Base-by-base conservation (phyloP, 441 rosid species). In the Corymbia calophylla region DNA sequence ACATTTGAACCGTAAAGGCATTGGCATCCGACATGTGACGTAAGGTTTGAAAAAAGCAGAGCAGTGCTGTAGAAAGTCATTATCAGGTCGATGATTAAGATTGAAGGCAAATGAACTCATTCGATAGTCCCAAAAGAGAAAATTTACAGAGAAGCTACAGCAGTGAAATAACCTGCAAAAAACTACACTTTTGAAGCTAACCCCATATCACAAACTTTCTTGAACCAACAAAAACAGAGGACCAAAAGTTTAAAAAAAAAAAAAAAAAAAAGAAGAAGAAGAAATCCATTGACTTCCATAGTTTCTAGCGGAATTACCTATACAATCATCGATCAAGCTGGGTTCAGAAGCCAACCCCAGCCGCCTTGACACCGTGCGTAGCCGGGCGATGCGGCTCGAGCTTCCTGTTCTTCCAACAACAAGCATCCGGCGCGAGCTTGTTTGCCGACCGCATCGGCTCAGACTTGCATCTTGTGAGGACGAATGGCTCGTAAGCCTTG, bases 341-440 rank as follows among this genome's bases (percentile, higher is more conserved):
- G 90, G 68, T 73, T 92, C 89, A 96, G 93, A 93, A 94, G 80
- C 98, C 97, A 88, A 96, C 95, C 82, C 97, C 97, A 90, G 97
- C 95, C 81, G 93, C 96, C 90, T 98, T 95, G 89, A 95, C 94
- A 64, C 96, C 96, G 21, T 96, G 90, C 1, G 93, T 89, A 55
- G 95, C 94, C 88, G 95, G 94, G 31, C 95, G 90, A 29, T 95
- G 97, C 58, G 98, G 97, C 94, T 97, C 97, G 0, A 96, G 94
- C 94, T 97, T 97, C 94, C 98, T 92, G 54, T 96, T 97, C 93
- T 97, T 97, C 98, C 99, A 97, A 90, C 92, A 97, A 91, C 99
- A 95, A 89, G 95, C 93, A 87, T 96, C 99, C 4, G 96, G 93
- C 9, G 96, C 96, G 6, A 96, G 95, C 91, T 95, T 97, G 16